Base-by-base conservation (phyloP, 2,329 filamentous ascomycete species). In the Domatiomyces globalis region DNA sequence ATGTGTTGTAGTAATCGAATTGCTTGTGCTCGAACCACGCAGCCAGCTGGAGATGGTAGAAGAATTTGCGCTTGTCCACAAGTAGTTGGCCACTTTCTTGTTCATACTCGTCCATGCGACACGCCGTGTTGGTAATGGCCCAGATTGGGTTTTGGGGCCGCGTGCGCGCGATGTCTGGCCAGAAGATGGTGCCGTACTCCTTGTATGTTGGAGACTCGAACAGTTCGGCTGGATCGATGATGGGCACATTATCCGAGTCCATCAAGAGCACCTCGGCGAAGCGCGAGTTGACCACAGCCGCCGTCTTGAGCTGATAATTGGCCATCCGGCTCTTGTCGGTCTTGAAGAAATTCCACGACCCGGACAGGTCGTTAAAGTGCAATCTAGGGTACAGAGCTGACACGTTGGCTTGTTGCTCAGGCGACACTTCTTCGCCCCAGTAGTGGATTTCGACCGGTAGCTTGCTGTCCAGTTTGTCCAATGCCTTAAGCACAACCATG, bases 41-140 rank as follows among this genome's bases (percentile, higher is more conserved):
- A 10, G 66, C 64, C 9, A 67, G 61, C 51, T 67, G 64, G 2
- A 68, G 56, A 54, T 67, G 66, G 52, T 68, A 67, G 59, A 63
- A 68, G 57, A 61, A 67, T 18, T 59, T 60, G 5, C 54, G 53
- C 57, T 68, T 68, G 56, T 68, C 63, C 19, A 68, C 61, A 8
- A 68, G 52, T 18, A 68, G 52, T 54, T 68, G 66, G 9, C 66
- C 66, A 25, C 58, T 62, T 50, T 68, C 64, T 22, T 57, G 56
- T 51, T 67, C 66, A 50, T 66, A 67, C 50, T 67, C 66, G 51
- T 66, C 57, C 57, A 63, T 62, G 18, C 60, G 59, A 49, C 65
- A 68, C 6, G 51, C n/a, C 5, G 66, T 67, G 56, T 67, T 67
- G 7, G 63, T 65, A 53, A 66, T 67, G 44, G 63, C 59, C 62